A percentile compares a stretch with the other conserved stretches of the same genome.
Evolutionary conservation across 2,329 filamentous ascomycete genomes (phyloP).

Genomic region (Myriosclerotinia duriaeana): DNA sequence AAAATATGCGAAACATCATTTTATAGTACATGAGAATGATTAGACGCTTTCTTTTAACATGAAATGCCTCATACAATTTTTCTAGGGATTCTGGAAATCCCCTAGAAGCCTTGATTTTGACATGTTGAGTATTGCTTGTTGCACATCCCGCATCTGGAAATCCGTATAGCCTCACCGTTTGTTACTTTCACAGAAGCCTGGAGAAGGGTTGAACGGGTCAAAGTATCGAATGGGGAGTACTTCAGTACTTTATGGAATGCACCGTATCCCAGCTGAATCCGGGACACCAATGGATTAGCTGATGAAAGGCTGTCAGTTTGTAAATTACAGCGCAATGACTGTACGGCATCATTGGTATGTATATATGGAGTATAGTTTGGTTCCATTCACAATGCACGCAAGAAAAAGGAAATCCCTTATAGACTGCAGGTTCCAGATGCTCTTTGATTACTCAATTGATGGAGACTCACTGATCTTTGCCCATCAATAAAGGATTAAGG

Average conservation of each 20-base stretch:
- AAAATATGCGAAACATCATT: background rate
- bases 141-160: background rate
- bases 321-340: background rate
- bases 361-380: background rate
- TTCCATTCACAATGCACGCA: background rate
- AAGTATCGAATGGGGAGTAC: background rate
- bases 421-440: background rate
- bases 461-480: background rate
- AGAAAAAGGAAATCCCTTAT: background rate
- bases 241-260: background rate
- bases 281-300: no score
- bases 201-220: background rate
- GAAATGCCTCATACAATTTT: slow-evolving; percentile 10
- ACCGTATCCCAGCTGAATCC: background rate
- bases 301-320: background rate
- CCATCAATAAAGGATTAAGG: background rate
- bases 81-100: no score
- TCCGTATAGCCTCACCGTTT: background rate
- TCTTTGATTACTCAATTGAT: background rate
- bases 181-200: background rate
- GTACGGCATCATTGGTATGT: no score
- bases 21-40: background rate
- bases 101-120: background rate
- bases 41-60: background rate
- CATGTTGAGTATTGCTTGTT: background rate